Base-by-base conservation (phyloP, 2,329 filamentous ascomycete species). In the Diaporthe humulicola region DNA sequence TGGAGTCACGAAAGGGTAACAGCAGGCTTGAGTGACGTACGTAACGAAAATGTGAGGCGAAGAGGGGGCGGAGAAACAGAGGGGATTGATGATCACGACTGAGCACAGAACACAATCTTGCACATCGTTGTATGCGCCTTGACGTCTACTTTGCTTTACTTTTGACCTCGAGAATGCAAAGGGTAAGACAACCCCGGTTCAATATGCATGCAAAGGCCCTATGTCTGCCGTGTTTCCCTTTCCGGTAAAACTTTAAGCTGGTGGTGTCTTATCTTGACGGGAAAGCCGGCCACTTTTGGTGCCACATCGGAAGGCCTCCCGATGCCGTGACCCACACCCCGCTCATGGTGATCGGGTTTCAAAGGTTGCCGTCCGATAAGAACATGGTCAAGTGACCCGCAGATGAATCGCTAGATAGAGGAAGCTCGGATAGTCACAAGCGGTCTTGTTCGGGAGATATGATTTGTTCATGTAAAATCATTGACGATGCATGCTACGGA, bases 201-300 rank as follows among this genome's bases (percentile, higher is more conserved):
- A 17, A 17, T 7, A 12, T 42, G 15, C 22, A 52, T 19, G 45
- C 45, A 52, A 5, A 19, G 40, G 17, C n/a, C 12, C 15, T 28
- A 38, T n/a, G 7, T 14, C 22, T n/a, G 30, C 12, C 45, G 19
- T n/a, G 40, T 50, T 25, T 50, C 61, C 61, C 30, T 25, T 36
- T n/a, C 19, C 7, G 61, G 42, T 36, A 36, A 36, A n/a, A 66
- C 42, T 50, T 45, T 50, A 66, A 38, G 15, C 42, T 38, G 58
- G 9, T 22, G 36, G 33, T 17, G 30, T 22, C 33, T 67, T 67
- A 67, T 67, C 64, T 67, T 19, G 61, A 33, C 42, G 61, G 61
- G 42, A 67, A 28, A 25, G 30, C 45, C 64, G 64, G 64, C 30
- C 30, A n/a, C 36, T 52, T 52, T 45, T 45, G 64, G 19, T 67